Base-by-base conservation (phyloP, 805 yeast species). In the Candida anglica region DNA sequence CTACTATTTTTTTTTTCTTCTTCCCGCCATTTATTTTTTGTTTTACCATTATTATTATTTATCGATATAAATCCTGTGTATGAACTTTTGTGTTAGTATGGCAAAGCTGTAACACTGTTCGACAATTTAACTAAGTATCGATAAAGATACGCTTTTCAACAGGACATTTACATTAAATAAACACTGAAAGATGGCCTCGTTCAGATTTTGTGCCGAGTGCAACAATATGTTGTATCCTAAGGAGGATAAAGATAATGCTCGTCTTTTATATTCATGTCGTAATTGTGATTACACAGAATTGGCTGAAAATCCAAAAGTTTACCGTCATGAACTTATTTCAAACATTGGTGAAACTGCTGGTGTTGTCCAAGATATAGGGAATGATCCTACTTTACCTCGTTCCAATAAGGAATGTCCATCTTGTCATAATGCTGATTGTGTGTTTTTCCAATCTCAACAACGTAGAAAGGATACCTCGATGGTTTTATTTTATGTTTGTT, bases 171-270 rank as follows among this genome's bases (percentile, higher is more conserved):
- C n/a, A n/a, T n/a, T n/a, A n/a, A n/a, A n/a, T n/a, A n/a, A n/a
- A 24, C 18, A 17, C 15, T 19, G 18, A 22, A 36, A 22, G 14
- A 86, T 86, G 95, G 87, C 95, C 50, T 87, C 96, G 34, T 91
- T 93, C 66, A 76, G 96, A 58, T 91, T 91, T 70, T 91, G 98
- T 63, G 81, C 93, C 51, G 95, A 91, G 56, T 91, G 94, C 76
- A 93, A 93, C 74, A 93, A 93, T 58, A 93, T 93, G 98, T 75
- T 93, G 64, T 93, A 93, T 59, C 98, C 98, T 15, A 79, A 86
- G 47, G 98, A 93, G 67, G 98, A 93, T 57, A 86, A 83, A 53
- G 86, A 81, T 38, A 70, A 76, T 44, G 78, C 76, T 54, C 60
- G 87, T 44, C 66, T 93, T 41, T 68, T 91, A 39, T 93, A 86